A percentile compares a stretch with the other conserved stretches of the same genome.
Evolutionary conservation across 2,329 filamentous ascomycete genomes (phyloP).

Genomic region (Hymenoscyphus infarciens): DNA sequence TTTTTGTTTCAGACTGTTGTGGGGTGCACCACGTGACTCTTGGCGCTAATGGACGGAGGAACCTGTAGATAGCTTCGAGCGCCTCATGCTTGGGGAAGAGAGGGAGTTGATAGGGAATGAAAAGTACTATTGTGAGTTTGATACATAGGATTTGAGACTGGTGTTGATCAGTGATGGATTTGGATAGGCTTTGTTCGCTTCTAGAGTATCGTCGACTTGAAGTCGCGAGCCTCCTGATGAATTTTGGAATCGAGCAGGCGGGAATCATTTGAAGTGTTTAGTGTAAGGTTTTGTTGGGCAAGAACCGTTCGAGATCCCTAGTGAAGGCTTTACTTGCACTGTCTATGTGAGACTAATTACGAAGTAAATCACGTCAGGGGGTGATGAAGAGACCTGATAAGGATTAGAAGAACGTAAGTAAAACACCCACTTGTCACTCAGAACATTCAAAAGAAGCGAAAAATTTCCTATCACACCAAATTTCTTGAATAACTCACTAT

Average conservation of each 20-base stretch:
- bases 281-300: neutral
- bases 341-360: neutral
- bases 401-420: neutral
- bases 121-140: neutral
- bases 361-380: neutral
- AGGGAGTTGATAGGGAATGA: neutral
- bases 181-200: neutral
- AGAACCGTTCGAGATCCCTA: neutral
- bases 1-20: too few relatives aligned
- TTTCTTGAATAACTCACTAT: too few relatives aligned
- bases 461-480: too few relatives aligned
- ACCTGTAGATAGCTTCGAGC: too few relatives aligned
- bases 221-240: neutral
- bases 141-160: neutral
- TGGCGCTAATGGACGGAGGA: too few relatives aligned
- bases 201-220: neutral
- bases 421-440: neutral
- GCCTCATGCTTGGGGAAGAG: neutral
- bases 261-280: neutral
- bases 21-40: too few relatives aligned
- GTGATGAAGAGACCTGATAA: neutral
- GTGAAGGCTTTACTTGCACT: neutral
- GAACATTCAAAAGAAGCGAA: too few relatives aligned
- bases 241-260: neutral
- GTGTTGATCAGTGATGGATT: neutral